Evolutionary conservation across 2,329 filamentous ascomycete genomes (phyloP), one percentile per base, ranked within the genome.

Genomic region (Tolypocladium nubicola): DNA sequence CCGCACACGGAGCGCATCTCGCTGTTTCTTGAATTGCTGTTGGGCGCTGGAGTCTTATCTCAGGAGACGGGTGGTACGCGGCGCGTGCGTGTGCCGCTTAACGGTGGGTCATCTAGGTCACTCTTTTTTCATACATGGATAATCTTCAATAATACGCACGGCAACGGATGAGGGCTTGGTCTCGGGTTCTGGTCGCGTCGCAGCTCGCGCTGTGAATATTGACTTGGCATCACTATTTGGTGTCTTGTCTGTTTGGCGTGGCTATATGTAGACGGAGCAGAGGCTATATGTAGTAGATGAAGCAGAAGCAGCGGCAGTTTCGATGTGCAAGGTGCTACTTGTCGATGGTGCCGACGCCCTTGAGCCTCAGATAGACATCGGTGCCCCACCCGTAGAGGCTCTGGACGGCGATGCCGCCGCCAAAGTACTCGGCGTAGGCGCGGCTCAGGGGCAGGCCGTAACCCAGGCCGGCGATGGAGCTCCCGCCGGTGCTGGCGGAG

Each of bases 401-500:
- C 78, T 99, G 93, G n/a, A 99, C 86, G 5, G 86, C 86, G 58
- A 99, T 94, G 3, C 92, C 92, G 0, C 94, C 94, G 2, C 94
- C 94, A 76, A 99, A 99, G 67, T 97, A 99, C 75, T 99, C 93
- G 0, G 94, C 94, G 68, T 99, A 99, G 0, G 94, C 93, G 60
- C 94, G 81, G 56, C 91, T 91, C 26, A 99, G 74, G 1, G 94
- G 94, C 61, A 99, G 70, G 0, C 94, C 94, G 69, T 99, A 99
- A 1, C 94, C 94, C 53, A 99, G 73, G 0, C 94, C 94, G 0
- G 94, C 94, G 59, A 99, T 95, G 50, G 89, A 93, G 68, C 88
- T 92, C 1, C 83, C 81, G 55, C 89, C 88, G 0, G 82, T 84
- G 56, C 85, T 87, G 37, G 85, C 84, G 1, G 82, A 82, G 1